These are phyloP conservation scores for Synchytrium microbalum DNA, from an alignment of 371 early-diverging fungal genomes.

Conservation along the genomic window DNA sequence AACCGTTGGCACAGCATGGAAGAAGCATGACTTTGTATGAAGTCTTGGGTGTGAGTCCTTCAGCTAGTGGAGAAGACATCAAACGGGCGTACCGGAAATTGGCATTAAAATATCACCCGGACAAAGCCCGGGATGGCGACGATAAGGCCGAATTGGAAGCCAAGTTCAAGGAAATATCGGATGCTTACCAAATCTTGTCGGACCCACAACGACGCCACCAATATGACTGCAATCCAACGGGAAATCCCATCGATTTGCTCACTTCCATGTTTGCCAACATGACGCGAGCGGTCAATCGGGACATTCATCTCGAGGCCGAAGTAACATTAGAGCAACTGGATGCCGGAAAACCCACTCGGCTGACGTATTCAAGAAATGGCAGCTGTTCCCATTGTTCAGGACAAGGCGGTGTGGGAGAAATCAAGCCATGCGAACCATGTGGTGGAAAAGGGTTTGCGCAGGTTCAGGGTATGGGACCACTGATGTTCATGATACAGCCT, in stretches of 20 bases:
- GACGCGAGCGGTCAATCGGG: slow-evolving; percentile 61
- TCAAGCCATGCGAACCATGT: slow-evolving; percentile 70
- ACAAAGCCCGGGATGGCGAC: slow-evolving; percentile 61
- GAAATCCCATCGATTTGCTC: slow-evolving; percentile 77
- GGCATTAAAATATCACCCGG: slow-evolving; percentile 83
- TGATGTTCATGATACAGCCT: too few species aligned
- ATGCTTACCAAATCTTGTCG: slow-evolving; percentile 92
- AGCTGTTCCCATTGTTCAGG: slow-evolving; percentile 67
- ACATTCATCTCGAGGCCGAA: slow-evolving; percentile 61
- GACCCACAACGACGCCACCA: slow-evolving; percentile 76
- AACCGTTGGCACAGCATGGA: slow-evolving; percentile 78
- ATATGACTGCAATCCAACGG: slow-evolving; percentile 64
- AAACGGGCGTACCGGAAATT: slow-evolving; percentile 73
- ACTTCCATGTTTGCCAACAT: slow-evolving; percentile 73
- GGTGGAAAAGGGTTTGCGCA: slow-evolving; percentile 84
- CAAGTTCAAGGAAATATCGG: slow-evolving; percentile 58
- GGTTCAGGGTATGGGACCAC: too few species aligned
- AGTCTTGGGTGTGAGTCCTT: slow-evolving; percentile 15
- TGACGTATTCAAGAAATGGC: slow-evolving; percentile 59
- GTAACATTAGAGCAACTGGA: slow-evolving; percentile 82
- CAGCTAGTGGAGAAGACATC: slow-evolving; percentile 33
- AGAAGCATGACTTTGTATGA: slow-evolving; percentile 23
- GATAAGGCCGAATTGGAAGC: slow-evolving; percentile 51
- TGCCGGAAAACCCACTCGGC: slow-evolving; percentile 73
- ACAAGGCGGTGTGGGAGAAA: slow-evolving; percentile 49